phyloP scores from a whole-genome alignment of 2,329 filamentous ascomycete species.

The Cylindrodendrum hubeiense region DNA sequence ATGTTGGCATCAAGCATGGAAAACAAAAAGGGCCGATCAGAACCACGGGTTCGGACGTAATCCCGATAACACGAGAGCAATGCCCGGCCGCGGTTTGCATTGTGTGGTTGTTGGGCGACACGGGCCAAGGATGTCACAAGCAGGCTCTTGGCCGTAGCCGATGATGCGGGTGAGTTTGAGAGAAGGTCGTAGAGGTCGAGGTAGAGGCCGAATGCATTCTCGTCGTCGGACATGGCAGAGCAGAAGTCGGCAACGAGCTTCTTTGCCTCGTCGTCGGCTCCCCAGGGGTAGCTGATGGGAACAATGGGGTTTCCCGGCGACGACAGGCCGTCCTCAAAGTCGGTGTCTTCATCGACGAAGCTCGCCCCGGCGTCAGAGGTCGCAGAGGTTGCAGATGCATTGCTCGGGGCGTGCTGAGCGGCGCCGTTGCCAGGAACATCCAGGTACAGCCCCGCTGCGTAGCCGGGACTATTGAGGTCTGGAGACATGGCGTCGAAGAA shows the following conservation, averaged over 20 bases:
- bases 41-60: not conserved
- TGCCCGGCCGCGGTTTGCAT: constrained; percentile 28
- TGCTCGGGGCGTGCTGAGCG: not conserved
- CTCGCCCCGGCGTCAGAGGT: constrained; percentile 4
- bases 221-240: constrained; percentile 41
- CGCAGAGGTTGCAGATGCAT: not conserved
- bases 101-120: constrained; percentile 32
- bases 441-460: not conserved
- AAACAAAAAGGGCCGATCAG: constrained; percentile 29
- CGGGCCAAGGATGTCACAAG: constrained; percentile 37
- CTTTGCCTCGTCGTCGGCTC: constrained; percentile 19
- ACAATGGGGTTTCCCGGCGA: not conserved
- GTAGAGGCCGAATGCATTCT: constrained; percentile 40
- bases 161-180: not conserved
- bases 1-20: constrained; percentile 35
- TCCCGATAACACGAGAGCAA: constrained; percentile 25
- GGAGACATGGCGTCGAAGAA: not conserved
- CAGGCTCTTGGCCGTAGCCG: constrained; percentile 18
- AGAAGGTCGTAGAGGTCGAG: constrained; percentile 26
- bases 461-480: not conserved
- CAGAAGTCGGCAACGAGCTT: constrained; percentile 45
- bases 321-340: constrained; percentile 1
- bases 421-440: not conserved
- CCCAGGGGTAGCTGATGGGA: constrained; percentile 30
- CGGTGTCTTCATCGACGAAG: constrained; percentile 12